Base-by-base conservation (phyloP, 1,284 basidiomycete species). In the Ceratobasidium sp. region DNA sequence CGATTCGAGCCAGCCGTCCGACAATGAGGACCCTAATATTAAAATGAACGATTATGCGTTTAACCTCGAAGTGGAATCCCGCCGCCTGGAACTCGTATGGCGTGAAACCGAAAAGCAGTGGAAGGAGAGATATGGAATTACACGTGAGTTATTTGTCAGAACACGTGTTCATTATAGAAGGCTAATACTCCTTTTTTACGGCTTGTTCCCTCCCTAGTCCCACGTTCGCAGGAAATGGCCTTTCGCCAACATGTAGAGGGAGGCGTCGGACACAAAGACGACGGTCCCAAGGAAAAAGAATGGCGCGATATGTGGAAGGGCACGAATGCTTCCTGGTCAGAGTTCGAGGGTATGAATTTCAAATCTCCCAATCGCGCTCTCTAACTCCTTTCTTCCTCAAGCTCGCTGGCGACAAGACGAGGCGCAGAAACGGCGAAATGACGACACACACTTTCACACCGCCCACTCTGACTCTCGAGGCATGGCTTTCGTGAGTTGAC, bases 81-180 rank as follows among this genome's bases (percentile, higher is more conserved):
- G 62, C 34, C 49, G 62, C 42, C 62, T 42, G 32, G 62, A 67
- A 49, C 50, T 67, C 32, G 47, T 67, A 42, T 67, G 62, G 62
- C 62, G 50, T 49, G 62, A 67, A 67, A 67, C 62, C 25, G 62
- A 54, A 67, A 67, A 67, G 62, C 62, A 53, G 25, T 67, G 62
- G 62, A 43, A 32, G 38, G 62, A 67, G 42, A 67, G 54, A 54
- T 50, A 67, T 40, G 62, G 62, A 42, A 67, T 38, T 40, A 54
- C 50, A 49, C 62, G 62, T 67, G 22, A 6, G 62, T 47, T 34
- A 67, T 67, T 67, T 67, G 62, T 67, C 62, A 67, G 40, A 67
- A 67, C 62, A 67, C 50, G 62, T 67, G 62, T 67, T 54, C 42
- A 38, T 49, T 43, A 29, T 54, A 13, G 22, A 67, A 53, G 62